Conservation (phyloP, 2,329 filamentous ascomycete genomes). For the Blastomyces gilchristii region DNA sequence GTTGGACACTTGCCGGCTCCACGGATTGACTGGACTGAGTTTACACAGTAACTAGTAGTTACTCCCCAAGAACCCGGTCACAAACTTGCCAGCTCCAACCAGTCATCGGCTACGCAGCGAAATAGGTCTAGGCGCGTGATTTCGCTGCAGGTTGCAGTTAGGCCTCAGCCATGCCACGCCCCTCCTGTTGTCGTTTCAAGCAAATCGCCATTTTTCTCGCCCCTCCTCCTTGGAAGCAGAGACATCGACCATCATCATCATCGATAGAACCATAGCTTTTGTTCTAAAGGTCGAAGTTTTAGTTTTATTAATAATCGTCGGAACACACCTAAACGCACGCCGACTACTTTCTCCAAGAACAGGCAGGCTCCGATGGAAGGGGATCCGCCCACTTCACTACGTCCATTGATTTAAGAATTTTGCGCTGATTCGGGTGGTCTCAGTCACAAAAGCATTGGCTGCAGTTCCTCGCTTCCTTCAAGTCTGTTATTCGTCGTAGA, state of each 20-base stretch:
- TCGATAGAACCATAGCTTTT: neutral
- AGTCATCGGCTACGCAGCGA: neutral
- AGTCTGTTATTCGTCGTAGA: neutral
- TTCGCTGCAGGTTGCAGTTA: neutral
- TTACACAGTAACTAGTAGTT: neutral
- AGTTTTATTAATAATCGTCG: neutral
- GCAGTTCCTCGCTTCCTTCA: neutral
- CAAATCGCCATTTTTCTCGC: neutral
- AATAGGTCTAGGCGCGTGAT: slow-evolving; percentile 2
- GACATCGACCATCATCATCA: neutral
- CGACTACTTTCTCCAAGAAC: neutral
- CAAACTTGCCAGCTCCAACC: neutral
- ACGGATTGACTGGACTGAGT: neutral
- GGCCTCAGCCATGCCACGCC: neutral
- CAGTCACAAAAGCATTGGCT: neutral
- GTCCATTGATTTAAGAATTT: neutral
- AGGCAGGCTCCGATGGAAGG: neutral
- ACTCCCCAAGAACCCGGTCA: neutral
- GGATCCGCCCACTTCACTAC: neutral
- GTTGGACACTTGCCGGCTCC: neutral
- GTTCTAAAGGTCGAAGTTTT: neutral
- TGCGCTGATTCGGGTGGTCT: neutral
- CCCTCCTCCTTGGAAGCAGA: neutral
- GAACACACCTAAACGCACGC: neutral
- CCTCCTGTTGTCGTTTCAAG: no score